Evolutionary conservation across 169 alveolate genomes (phyloP), one percentile per base, ranked within the genome.

Genomic region (Cystoisospora suis): DNA sequence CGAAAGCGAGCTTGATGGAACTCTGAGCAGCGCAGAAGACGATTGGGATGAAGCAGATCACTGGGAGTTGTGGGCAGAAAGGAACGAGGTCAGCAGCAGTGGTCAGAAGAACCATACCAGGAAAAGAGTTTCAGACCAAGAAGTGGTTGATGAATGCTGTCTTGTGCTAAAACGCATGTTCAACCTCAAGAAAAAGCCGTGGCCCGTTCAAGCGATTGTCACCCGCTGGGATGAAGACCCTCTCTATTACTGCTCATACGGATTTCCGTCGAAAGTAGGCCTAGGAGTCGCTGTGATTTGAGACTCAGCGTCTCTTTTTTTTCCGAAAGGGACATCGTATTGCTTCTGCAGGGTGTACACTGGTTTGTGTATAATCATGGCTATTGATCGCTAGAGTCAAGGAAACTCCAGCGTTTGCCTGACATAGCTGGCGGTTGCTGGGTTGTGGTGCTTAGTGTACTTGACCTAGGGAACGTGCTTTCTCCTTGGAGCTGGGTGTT

Each of bases 161-260:
- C 38, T 27, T 40, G 91, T 86, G 56, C 38, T 86, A 53, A 72
- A 86, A 58, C 83, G 70, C 27, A 86, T 86, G 91, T 86, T 69
- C 70, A 36, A 3, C 38, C 91, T 86, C 42, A 0, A 47, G 56
- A 20, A 46, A 17, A 77, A 61, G 91, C 91, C 91, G 46, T 32
- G 59, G 85, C 91, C 91, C 0, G 15, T 86, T 17, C 72, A 69
- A 56, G 83, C 85, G 4, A 23, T 87, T 36, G 93, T 89, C 36
- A 89, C 93, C 2, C 88, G 93, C 53, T 89, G 93, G 93, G 93
- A 89, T 58, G 83, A 61, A 80, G 93, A 89, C 38, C 93, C 88
- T 1, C 75, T 81, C 56, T 89, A 42, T 58, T n/a, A 5, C 29
- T 75, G 93, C 75, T 83, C 93, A 29, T 89, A 89, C 44, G 93